Evolutionary conservation across 1,284 basidiomycete genomes (phyloP).

Genomic region (Hortiboletus rubellus): DNA sequence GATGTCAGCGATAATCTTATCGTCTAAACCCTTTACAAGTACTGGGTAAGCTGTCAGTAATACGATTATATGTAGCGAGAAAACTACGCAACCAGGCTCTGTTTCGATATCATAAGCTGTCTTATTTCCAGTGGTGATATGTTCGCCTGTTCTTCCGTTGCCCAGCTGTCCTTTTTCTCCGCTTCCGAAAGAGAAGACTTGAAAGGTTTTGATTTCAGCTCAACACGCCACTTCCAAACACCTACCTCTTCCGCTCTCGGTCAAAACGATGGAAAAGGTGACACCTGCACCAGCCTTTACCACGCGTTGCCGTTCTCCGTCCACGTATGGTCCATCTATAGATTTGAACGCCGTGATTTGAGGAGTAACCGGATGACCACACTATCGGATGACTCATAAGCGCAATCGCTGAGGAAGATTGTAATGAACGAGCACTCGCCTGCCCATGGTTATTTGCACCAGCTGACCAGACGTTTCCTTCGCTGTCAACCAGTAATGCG

Average conservation of each 20-base stretch:
- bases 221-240: neutral
- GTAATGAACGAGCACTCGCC: constrained; percentile 41
- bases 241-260: constrained; percentile 73
- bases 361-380: constrained; percentile 64
- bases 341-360: constrained; percentile 67
- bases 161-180: constrained; percentile 94
- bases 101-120: constrained; percentile 78
- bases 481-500: constrained; percentile 78
- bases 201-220: constrained; percentile 6
- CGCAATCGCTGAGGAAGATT: neutral
- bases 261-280: constrained; percentile 82
- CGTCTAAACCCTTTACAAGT: constrained; percentile 69
- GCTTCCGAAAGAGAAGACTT: constrained; percentile 87
- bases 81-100: constrained; percentile 57
- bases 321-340: constrained; percentile 55
- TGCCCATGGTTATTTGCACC: constrained; percentile 87
- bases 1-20: constrained; percentile 77
- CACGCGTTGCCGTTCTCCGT: constrained; percentile 62
- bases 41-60: constrained; percentile 42
- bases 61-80: constrained; percentile 3
- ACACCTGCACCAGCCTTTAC: constrained; percentile 79
- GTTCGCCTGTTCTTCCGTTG: constrained; percentile 87
- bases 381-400: constrained; percentile 46
- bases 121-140: constrained; percentile 83
- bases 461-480: constrained; percentile 81